A percentile compares a stretch with the other conserved stretches of the same genome.
phyloP scores from a whole-genome alignment of 2,329 filamentous ascomycete species.

The Aspergillus eucalypticola region DNA sequence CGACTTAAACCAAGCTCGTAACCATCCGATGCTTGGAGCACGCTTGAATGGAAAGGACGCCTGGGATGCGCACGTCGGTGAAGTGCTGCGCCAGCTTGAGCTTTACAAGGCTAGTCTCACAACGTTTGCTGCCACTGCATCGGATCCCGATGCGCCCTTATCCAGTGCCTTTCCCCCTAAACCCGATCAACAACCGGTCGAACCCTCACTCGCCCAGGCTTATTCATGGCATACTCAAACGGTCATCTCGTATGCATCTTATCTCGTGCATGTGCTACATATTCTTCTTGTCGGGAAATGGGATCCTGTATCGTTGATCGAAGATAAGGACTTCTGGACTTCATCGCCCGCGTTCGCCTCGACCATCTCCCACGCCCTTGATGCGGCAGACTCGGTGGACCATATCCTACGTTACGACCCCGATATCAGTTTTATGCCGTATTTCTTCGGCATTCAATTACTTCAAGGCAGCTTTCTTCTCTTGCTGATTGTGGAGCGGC shows the following conservation, averaged over 20 bases:
- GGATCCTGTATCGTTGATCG: conserved; percentile 90
- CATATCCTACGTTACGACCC: conserved; percentile 89
- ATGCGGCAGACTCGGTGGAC: conserved; percentile 81
- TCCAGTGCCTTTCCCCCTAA: conserved; percentile 59
- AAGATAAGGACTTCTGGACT: conserved; percentile 93
- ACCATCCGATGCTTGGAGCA: conserved; percentile 80
- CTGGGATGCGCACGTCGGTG: conserved; percentile 76
- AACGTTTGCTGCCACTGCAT: conserved; percentile 31
- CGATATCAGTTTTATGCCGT: conserved; percentile 92
- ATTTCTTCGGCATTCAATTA: conserved; percentile 93
- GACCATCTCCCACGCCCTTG: conserved; percentile 83
- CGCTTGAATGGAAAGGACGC: conserved; percentile 71
- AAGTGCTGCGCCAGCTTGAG: conserved; percentile 78
- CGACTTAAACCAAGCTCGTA: conserved; percentile 83
- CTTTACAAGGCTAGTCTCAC: conserved; percentile 75
- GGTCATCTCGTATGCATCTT: conserved; percentile 83
- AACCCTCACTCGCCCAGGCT: conserved; percentile 32
- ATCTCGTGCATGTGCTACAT: conserved; percentile 90
- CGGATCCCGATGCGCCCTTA: conserved; percentile 28
- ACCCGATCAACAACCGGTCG: conserved; percentile 59
- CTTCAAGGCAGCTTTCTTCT: conserved; percentile 87
- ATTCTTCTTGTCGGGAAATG: conserved; percentile 91
- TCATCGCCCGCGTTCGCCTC: conserved; percentile 84
- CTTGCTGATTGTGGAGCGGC: conserved; percentile 83
- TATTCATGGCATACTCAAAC: conserved; percentile 70